Evolutionary conservation across 306 rosid genomes (phyloP), one percentile per base, ranked within the genome.

Genomic region (Fragaria iinumae): DNA sequence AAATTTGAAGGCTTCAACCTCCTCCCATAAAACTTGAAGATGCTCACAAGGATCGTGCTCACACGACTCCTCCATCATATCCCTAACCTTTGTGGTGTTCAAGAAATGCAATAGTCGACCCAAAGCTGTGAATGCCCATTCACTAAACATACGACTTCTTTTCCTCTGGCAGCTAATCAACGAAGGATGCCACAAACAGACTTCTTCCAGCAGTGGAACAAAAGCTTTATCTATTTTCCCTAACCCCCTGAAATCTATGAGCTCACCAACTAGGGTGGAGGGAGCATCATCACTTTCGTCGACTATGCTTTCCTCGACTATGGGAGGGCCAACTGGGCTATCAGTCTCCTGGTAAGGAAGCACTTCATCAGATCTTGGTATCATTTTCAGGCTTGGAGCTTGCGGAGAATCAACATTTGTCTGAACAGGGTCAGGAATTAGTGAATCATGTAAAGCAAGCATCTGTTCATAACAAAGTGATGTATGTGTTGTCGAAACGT

Each of bases 111-210:
- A 8, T 20, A 71, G 18, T 32, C 62, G n/a, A 48, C 74, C 74
- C 74, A 71, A 29, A 17, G 62, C 74, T 17, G 74, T 71, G 74
- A 71, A 71, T 49, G 74, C 74, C 59, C 74, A 71, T 49, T 32
- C 74, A 29, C 25, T 17, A 32, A 39, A 67, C 71, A 67, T 67
- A 11, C 29, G 60, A 71, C 74, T 71, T 49, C 74, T 49, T 11
- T 48, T 71, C 18, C 25, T 9, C 11, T 71, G 74, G 74, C 74
- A 48, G 27, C 20, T 29, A 17, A 71, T 27, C 74, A 71, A 9
- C 7, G 62, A 48, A 29, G 74, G 74, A 71, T 71, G 62, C 74
- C 39, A 71, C 10, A 13, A 48, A 18, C 74, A 71, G 25, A 49
- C 74, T 71, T 71, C 74, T 39, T 71, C 74, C 25, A 71, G 74